A percentile compares a stretch with the other conserved stretches of the same genome.
Conservation (phyloP, 495 filamentous ascomycete genomes). For the Schizothecium vesticola region DNA sequence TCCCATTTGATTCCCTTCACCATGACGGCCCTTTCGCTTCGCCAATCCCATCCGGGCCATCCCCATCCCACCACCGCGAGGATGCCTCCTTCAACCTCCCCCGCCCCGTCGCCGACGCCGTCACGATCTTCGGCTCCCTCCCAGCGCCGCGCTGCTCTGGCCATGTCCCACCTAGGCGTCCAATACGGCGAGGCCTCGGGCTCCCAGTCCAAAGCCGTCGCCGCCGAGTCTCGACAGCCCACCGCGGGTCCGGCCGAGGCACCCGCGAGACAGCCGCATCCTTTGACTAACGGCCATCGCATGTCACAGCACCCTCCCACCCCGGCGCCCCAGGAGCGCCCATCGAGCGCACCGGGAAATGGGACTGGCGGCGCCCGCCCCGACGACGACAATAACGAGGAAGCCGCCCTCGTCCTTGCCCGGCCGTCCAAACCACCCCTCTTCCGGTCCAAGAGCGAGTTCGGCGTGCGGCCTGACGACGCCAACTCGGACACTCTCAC, state of each 20-base stretch:
- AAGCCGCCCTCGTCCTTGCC: constrained; percentile 9
- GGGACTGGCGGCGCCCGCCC: neutral
- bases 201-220: neutral
- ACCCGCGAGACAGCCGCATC: constrained; percentile 1
- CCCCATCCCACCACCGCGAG: constrained; percentile 12
- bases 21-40: constrained; percentile 30
- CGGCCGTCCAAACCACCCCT: constrained; percentile 51
- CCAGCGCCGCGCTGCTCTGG: constrained; percentile 13
- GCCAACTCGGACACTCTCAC: constrained; percentile 35
- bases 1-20: neutral
- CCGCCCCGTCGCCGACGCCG: constrained; percentile 15
- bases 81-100: constrained; percentile 8
- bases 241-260: neutral
- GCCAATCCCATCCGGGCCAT: constrained; percentile 15
- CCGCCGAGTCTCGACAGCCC: neutral
- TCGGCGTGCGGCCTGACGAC: constrained; percentile 47
- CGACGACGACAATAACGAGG: constrained; percentile 23
- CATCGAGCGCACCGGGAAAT: constrained; percentile 30
- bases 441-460: constrained; percentile 68
- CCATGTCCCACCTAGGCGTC: constrained; percentile 22
- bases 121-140: constrained; percentile 6
- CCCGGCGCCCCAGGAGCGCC: constrained; percentile 18
- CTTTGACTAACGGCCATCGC: constrained; percentile 10
- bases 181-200: constrained; percentile 20
- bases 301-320: constrained; percentile 10